Evolutionary conservation across 495 filamentous ascomycete species (phyloP).

Genomic region (Astrothelium macrocarpum): DNA sequence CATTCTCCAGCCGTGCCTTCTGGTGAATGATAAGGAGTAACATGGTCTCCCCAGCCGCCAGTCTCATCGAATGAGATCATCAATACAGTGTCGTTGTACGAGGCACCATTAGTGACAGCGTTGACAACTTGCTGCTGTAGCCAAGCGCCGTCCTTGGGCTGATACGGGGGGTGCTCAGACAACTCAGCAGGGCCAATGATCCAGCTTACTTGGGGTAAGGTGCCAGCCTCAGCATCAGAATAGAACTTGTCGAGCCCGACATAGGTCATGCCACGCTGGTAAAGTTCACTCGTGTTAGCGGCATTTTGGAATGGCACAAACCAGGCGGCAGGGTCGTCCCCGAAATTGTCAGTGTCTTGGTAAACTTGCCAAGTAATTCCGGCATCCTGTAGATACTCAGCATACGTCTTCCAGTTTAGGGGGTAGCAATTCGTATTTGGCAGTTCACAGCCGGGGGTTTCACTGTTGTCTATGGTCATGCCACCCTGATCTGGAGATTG

Average conservation of each 20-base stretch:
- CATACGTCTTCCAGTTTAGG: constrained; percentile 45
- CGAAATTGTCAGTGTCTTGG: constrained; percentile 47
- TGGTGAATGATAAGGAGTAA: constrained; percentile 45
- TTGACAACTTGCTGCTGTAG: constrained; percentile 46
- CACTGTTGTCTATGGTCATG: constrained; percentile 48
- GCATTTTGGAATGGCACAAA: constrained; percentile 47
- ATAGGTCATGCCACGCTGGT: constrained; percentile 39
- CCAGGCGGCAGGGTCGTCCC: constrained; percentile 46
- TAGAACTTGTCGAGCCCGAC: constrained; percentile 42
- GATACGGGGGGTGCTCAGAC: constrained; percentile 45
- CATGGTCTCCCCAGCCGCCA: constrained; percentile 48
- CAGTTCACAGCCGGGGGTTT: constrained; percentile 42
- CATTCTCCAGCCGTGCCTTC: constrained; percentile 44
- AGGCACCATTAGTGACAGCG: constrained; percentile 41
- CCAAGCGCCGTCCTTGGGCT: constrained; percentile 48
- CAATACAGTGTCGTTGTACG: constrained; percentile 40
- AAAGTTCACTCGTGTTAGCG: constrained; percentile 28
- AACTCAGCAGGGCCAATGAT: constrained; percentile 45
- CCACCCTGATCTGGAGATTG: constrained; percentile 38
- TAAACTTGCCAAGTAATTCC: constrained; percentile 47
- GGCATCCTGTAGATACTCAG: constrained; percentile 43
- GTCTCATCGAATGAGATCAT: constrained; percentile 49
- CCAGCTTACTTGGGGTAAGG: constrained; percentile 43
- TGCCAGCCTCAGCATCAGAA: constrained; percentile 41
- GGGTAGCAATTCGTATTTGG: constrained; percentile 43